Evolutionary conservation across 164 flowering plant species (phyloP).

Genomic region (Sextonia rubra): DNA sequence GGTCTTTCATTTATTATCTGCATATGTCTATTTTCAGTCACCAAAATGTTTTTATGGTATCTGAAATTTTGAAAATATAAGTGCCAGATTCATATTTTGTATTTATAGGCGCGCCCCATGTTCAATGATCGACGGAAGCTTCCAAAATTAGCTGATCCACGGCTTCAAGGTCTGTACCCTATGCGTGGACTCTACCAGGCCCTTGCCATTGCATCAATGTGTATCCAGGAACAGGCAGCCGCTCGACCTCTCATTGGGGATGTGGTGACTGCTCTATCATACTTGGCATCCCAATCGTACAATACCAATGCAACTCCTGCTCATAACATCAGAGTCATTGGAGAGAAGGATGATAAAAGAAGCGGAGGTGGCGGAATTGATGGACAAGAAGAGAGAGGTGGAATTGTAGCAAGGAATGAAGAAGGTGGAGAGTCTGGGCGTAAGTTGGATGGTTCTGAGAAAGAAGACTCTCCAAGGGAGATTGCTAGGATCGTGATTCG

Average conservation of each 20-base stretch:
- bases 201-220: constrained; percentile 50
- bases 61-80: neutral
- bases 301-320: constrained; percentile 20
- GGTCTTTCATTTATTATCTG: no score
- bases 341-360: constrained; percentile 21
- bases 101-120: constrained; percentile 46
- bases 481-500: constrained; percentile 51
- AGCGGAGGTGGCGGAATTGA: constrained; percentile 17
- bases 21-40: neutral
- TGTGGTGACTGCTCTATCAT: constrained; percentile 55
- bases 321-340: neutral
- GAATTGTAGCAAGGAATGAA: constrained; percentile 35
- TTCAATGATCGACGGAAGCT: constrained; percentile 41
- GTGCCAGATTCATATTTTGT: neutral
- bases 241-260: constrained; percentile 53
- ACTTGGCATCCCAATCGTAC: constrained; percentile 34
- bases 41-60: no score
- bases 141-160: constrained; percentile 42
- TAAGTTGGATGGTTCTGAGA: constrained; percentile 66
- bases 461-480: constrained; percentile 72
- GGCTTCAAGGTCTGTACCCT: constrained; percentile 39
- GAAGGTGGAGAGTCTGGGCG: constrained; percentile 63
- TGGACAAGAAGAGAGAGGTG: constrained; percentile 23
- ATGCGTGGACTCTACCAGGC: constrained; percentile 56
- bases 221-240: constrained; percentile 48